Percentiles rank a stretch among this genome's conserved stretches.
Evolutionary conservation across 169 alveolate species (phyloP).

Genomic region (Plasmodium reichenowi): DNA sequence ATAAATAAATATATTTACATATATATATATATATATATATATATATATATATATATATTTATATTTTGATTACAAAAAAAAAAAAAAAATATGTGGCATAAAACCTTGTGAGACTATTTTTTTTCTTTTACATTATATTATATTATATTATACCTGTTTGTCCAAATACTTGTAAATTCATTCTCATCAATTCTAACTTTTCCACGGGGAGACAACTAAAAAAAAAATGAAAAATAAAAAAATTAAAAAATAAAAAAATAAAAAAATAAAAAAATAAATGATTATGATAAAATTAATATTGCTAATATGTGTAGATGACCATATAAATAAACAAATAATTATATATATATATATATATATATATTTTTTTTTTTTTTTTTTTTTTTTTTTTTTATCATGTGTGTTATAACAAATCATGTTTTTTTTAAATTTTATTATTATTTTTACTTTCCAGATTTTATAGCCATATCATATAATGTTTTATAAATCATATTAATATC

Average conservation of each 20-base stretch:
- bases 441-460: conserved; percentile 78
- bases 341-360: not conserved
- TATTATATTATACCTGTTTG: conserved; percentile 54
- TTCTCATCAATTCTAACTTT: conserved; percentile 47
- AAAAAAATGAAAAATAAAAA: no score
- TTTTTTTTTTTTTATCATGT: not conserved
- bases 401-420: not conserved
- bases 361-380: no score
- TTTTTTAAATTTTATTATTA: not conserved
- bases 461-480: conserved; percentile 78
- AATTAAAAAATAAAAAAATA: no score
- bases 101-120: not conserved
- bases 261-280: not conserved
- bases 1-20: not conserved
- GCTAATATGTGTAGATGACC: not conserved
- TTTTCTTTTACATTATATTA: conserved; percentile 12
- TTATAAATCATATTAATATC: conserved; percentile 80
- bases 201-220: conserved; percentile 66
- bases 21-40: not conserved
- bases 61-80: not conserved
- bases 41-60: not conserved
- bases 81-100: not conserved
- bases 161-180: conserved; percentile 76
- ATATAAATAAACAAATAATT: not conserved
- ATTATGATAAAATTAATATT: not conserved